Evolutionary conservation across 148 eudicot genomes (phyloP), one percentile per base, ranked within the genome.

Genomic region (Amaranthus cruentus): DNA sequence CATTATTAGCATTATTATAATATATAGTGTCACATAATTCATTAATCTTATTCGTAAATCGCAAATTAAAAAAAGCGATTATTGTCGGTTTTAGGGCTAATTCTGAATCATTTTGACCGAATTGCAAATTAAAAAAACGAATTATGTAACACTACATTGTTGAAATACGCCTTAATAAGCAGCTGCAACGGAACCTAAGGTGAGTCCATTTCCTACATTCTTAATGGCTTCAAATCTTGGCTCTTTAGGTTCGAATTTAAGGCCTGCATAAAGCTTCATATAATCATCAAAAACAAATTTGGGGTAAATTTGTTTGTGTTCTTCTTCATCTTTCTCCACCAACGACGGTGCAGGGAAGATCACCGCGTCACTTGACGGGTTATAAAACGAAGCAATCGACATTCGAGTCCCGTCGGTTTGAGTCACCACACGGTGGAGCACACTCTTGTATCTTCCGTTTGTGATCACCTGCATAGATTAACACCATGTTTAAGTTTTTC

Each of bases 141-240:
- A 3, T 5, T 43, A 9, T 15, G 6, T 62, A 42, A 44, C 46
- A 64, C 18, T 46, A 12, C 6, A 0, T 64, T 64, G 51, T 67
- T 18, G 46, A 15, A 21, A 4, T 18, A 46, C 1, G 14, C 10
- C 11, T 51, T 67, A 67, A 51, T 67, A 67, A 50, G 70, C 70
- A 18, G 70, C 70, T 51, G 83, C 81, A 44, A 83, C 72, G 3
- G 87, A 77, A 46, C 76, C 85, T 55, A 80, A 49, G 13, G 50
- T 70, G 12, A 60, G 78, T 14, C 42, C 60, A 69, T 56, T 65
- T 72, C 72, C 85, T 59, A 84, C 9, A 56, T 88, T 75, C 76
- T 90, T 90, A 86, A 90, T 88, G 51, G 83, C 80, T 79, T 88
- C 96, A 76, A 90, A 90, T 63, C 96, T 81, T 57, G 96, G 91